phyloP scores from a whole-genome alignment of 2,329 filamentous ascomycete genomes.

The Chaetomium sp. region DNA sequence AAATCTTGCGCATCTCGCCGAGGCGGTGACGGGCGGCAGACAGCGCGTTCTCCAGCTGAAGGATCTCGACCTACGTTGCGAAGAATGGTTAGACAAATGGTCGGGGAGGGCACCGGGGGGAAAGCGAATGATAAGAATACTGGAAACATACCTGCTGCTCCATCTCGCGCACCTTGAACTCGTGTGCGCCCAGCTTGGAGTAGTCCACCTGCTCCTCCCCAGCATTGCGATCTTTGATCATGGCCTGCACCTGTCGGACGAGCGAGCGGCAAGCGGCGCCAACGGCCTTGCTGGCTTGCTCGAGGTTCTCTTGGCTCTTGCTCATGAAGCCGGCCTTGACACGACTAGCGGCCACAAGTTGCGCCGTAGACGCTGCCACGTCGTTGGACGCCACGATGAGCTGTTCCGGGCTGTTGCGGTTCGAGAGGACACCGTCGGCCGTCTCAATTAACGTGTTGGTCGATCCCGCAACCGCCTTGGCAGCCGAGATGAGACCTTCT shows the following conservation, averaged over 20 bases:
- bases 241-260: conserved; percentile 89
- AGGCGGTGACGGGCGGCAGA: conserved; percentile 76
- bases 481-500: conserved; percentile 93
- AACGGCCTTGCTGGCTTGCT: conserved; percentile 90
- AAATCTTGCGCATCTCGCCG: conserved; percentile 98
- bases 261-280: conserved; percentile 83
- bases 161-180: conserved; percentile 99
- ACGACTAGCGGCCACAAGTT: conserved; percentile 90
- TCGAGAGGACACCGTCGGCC: conserved; percentile 89
- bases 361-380: conserved; percentile 92
- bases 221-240: conserved; percentile 84
- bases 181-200: conserved; percentile 81
- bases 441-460: conserved; percentile 98
- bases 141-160: conserved; percentile 83
- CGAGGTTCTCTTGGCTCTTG: conserved; percentile 89
- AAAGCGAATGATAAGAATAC: not conserved
- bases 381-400: conserved; percentile 97
- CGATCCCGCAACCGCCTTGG: conserved; percentile 90
- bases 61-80: conserved; percentile 78
- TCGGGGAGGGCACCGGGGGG: not conserved
- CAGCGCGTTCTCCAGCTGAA: conserved; percentile 89
- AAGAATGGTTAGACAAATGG: conserved; percentile 29
- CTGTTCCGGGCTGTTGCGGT: conserved; percentile 91
- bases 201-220: conserved; percentile 89
- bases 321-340: conserved; percentile 99